Evolutionary conservation across 2,329 filamentous ascomycete species (phyloP), one percentile per base, ranked within the genome.

Genomic region (Blastomyces silverae): DNA sequence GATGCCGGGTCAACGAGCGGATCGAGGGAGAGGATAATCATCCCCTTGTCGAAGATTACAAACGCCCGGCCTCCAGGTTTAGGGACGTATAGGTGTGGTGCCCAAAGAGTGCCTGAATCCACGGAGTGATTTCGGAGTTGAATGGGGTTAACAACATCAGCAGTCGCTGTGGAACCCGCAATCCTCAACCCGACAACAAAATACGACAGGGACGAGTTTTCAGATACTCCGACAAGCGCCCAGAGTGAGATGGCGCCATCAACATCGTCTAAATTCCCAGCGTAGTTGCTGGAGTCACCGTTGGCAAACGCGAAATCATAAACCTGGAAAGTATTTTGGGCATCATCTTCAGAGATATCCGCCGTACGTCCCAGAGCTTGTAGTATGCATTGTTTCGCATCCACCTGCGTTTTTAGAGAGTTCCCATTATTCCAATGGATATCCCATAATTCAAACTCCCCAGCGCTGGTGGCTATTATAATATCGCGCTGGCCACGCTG

Each of bases 381-480:
- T 20, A 88, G 73, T 46, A 97, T 82, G 3, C 83, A 77, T 28
- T 87, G 85, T 64, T 87, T 85, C 65, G 87, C 81, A 74, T 96
- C 89, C 28, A 87, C 81, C 67, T 93, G 90, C 34, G 84, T 84
- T 58, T 89, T 84, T 59, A 91, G 82, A 55, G 89, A 86, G 72
- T 92, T 88, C 69, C 92, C 90, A 44, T 92, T 92, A 66, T 90
- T 90, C 75, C 93, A 91, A 72, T 93, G 91, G 55, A 97, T 83
- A 72, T 89, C 90, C 94, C 94, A 99, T 8, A 88, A 84, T 70
- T 95, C 89, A 34, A 99, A 79, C 65, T 87, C 84, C 37, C 90
- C 93, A 70, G 88, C 88, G 63, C 86, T 84, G 1, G 92, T 94
- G 17, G 88, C 86, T 48, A 92, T 87, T 58, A 96, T 84, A 44